Evolutionary conservation across 1,139 yeast species (phyloP).

Genomic region (Kodamaea sp.): DNA sequence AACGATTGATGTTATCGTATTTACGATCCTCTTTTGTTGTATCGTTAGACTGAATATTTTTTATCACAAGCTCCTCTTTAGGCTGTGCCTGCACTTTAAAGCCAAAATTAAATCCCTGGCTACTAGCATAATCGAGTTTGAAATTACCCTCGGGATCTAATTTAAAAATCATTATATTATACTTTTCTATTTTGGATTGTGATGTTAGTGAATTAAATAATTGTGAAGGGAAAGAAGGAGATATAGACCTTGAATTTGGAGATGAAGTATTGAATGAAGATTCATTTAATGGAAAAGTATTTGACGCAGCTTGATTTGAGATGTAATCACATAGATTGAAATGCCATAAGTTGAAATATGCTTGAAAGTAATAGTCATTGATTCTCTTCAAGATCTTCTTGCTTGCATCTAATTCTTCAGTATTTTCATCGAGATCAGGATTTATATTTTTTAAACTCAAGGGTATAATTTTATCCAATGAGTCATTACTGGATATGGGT

Average conservation of each 20-base stretch:
- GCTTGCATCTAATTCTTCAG: constrained; percentile 12
- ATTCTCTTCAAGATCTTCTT: constrained; percentile 30
- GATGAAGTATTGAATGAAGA: background rate
- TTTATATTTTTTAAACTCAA: constrained; percentile 21
- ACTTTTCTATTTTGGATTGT: constrained; percentile 5
- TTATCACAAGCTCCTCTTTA: constrained; percentile 3
- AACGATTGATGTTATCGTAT: too few species aligned
- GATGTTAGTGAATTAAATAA: constrained; percentile 1
- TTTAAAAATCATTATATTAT: constrained; percentile 28
- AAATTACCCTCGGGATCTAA: constrained; percentile 24
- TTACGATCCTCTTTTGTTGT: too few species aligned
- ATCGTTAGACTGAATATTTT: too few species aligned
- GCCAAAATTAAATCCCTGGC: constrained; percentile 35
- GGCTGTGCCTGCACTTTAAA: constrained; percentile 16
- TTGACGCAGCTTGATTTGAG: constrained; percentile 1
- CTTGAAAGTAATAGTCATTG: constrained; percentile 56
- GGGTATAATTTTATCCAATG: constrained; percentile 43
- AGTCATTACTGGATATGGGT: constrained; percentile 47
- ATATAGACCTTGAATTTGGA: background rate
- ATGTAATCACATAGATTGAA: constrained; percentile 61
- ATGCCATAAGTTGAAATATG: constrained; percentile 76
- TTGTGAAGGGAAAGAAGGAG: background rate
- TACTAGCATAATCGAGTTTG: constrained; percentile 27
- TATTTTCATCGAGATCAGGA: constrained; percentile 14
- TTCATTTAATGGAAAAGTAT: background rate